These are phyloP conservation scores for Musa acuminata DNA, from an alignment of 176 grass and related monocot species.

Conservation along the genomic window DNA sequence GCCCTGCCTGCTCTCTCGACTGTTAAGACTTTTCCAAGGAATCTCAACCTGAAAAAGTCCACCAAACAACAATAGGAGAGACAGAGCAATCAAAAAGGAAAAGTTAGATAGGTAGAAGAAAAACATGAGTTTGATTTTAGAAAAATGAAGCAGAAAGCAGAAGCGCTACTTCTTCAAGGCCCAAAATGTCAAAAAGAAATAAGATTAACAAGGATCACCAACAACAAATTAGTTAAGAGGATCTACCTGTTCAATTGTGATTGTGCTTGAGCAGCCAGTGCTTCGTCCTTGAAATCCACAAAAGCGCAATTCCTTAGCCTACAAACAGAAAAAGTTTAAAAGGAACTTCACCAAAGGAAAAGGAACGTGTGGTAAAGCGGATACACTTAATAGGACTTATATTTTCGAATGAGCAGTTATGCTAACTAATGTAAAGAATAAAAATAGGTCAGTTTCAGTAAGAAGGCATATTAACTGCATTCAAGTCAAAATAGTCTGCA, in stretches of 20 bases:
- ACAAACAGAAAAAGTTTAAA: background rate
- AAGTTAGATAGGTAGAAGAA: background rate
- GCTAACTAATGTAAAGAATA: background rate
- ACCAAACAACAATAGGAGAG: constrained; percentile 14
- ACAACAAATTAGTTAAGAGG: background rate
- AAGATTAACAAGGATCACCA: background rate
- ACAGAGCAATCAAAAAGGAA: background rate
- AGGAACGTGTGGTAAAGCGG: constrained; percentile 8
- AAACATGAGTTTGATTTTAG: background rate
- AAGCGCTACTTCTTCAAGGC: background rate
- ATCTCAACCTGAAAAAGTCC: constrained; percentile 59
- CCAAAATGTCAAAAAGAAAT: background rate
- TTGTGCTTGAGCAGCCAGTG: constrained; percentile 50
- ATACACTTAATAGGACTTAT: background rate
- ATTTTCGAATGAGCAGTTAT: background rate
- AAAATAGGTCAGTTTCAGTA: background rate
- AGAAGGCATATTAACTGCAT: background rate
- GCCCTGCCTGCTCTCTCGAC: constrained; percentile 53
- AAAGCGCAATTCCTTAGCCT: constrained; percentile 88
- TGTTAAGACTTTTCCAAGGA: constrained; percentile 67
- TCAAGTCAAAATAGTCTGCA: too few relatives aligned
- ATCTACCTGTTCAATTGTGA: constrained; percentile 63
- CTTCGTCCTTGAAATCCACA: constrained; percentile 86
- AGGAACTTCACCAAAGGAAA: background rate
- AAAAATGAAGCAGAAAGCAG: background rate